Base-by-base conservation (phyloP, 2,329 filamentous ascomycete genomes). In the Botrytis squamosa region DNA sequence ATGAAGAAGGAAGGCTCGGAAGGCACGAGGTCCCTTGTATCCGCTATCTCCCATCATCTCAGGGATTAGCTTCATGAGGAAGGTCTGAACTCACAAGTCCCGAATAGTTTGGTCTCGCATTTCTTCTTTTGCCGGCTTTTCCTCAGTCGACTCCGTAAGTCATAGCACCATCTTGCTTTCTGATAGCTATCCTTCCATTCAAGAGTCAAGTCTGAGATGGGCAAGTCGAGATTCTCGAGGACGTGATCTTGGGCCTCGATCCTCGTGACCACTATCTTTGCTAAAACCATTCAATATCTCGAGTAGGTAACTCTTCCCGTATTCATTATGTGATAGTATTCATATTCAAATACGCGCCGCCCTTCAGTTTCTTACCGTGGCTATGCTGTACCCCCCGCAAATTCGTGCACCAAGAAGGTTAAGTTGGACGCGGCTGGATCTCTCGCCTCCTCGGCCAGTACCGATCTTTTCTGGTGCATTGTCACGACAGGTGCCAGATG, bases 321-420 rank as follows among this genome's bases (percentile, higher is more conserved):
- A n/a, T 22, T 40, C 40, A 40, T 29, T 40, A n/a, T 63, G 36
- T 63, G 46, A 10, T 18, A 38, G 33, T 14, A 4, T 29, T 29
- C 29, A 29, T 29, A 22, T 36, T 22, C 12, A 55, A 44, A 22
- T 68, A 68, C 25, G 65, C 49, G 65, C 65, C 25, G 33, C 36
- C 33, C 3, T 40, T 57, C 49, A 57, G n/a, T 12, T 40, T 55
- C 36, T 29, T 20, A 22, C 46, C 18, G 65, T 67, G 46, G 65
- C 65, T 67, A 67, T 67, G 65, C 46, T 38, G 65, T 20, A 14
- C 65, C 46, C 65, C 65, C 65, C 65, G 46, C 46, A 67, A 12
- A 10, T 66, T 36, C 9, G 20, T 55, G 65, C 29, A 68, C 46
- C 65, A 14, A 29, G 25, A n/a, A 40, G 46, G 25, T 8, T 55